phyloP scores from a whole-genome alignment of 2,329 filamentous ascomycete species.

The Lasiodiplodia gonubiensis region DNA sequence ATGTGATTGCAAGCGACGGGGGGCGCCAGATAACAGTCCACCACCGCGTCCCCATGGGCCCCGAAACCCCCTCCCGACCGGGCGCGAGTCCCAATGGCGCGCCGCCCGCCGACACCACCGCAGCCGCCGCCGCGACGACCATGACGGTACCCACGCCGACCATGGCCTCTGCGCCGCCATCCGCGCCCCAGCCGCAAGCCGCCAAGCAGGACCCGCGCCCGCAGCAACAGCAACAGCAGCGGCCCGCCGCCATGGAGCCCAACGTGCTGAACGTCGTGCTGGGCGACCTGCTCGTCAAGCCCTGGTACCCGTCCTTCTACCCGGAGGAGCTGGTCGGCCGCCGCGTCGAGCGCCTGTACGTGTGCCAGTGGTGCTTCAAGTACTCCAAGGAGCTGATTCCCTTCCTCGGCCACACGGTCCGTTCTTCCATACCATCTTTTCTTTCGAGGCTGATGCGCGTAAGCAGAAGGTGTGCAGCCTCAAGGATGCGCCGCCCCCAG shows the following conservation, averaged over 20 bases:
- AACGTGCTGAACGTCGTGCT: slow-evolving; percentile 89
- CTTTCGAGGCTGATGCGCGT: background rate
- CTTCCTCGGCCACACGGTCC: slow-evolving; percentile 55
- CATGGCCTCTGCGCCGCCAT: background rate
- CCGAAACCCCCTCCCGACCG: slow-evolving; percentile 16
- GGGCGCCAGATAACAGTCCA: background rate
- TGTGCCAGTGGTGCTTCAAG: slow-evolving; percentile 93
- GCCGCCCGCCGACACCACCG: background rate
- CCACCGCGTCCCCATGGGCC: slow-evolving; percentile 21
- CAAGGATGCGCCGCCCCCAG: slow-evolving; percentile 60
- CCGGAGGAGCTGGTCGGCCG: slow-evolving; percentile 64
- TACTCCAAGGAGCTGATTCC: slow-evolving; percentile 69
- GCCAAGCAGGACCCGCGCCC: background rate
- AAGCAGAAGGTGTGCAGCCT: slow-evolving; percentile 51
- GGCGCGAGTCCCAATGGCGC: slow-evolving; percentile 27
- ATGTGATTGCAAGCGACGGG: slow-evolving; percentile 16
- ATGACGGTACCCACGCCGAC: slow-evolving; percentile 13
- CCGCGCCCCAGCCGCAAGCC: background rate
- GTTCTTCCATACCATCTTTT: slow-evolving; percentile 30
- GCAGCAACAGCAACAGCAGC: slow-evolving; percentile 2
- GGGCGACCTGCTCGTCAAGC: slow-evolving; percentile 80
- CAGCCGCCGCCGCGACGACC: background rate
- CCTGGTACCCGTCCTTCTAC: slow-evolving; percentile 95
- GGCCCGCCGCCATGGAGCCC: slow-evolving; percentile 56
- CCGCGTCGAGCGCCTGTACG: slow-evolving; percentile 66